Evolutionary conservation across 768 basidiomycete species (phyloP).

Genomic region (Aureoboletus auriporus): DNA sequence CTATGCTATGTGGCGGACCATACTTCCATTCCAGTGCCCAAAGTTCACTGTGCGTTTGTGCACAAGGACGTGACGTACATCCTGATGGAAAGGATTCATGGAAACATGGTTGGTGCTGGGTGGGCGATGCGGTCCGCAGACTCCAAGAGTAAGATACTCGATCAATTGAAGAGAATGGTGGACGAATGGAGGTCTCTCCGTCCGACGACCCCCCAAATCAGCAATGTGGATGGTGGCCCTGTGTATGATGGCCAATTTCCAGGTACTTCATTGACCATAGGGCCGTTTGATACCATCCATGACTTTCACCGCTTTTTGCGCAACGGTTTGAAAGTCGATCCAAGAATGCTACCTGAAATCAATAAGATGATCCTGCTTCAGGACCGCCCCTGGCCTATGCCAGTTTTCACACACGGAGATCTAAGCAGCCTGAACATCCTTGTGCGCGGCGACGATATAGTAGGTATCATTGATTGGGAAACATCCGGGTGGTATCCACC

Average conservation of each 20-base stretch:
- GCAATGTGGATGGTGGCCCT: background rate
- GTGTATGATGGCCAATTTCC: background rate
- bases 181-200: background rate
- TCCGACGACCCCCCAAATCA: background rate
- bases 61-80: background rate
- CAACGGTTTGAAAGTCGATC: background rate
- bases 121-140: background rate
- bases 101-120: background rate
- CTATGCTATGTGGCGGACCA: background rate
- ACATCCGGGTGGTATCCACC: background rate
- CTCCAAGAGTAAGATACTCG: background rate
- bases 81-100: background rate
- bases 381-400: background rate
- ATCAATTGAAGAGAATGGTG: background rate
- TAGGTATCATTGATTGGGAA: slow-evolving; percentile 2
- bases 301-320: background rate
- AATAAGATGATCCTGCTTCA: background rate
- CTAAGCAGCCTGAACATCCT: background rate
- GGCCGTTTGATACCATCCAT: background rate
- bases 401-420: background rate
- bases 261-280: background rate
- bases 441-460: background rate
- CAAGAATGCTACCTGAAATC: background rate
- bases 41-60: background rate
- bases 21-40: background rate